phyloP scores from a whole-genome alignment of 2,329 filamentous ascomycete species.

The Fusarium keratoplasticum region DNA sequence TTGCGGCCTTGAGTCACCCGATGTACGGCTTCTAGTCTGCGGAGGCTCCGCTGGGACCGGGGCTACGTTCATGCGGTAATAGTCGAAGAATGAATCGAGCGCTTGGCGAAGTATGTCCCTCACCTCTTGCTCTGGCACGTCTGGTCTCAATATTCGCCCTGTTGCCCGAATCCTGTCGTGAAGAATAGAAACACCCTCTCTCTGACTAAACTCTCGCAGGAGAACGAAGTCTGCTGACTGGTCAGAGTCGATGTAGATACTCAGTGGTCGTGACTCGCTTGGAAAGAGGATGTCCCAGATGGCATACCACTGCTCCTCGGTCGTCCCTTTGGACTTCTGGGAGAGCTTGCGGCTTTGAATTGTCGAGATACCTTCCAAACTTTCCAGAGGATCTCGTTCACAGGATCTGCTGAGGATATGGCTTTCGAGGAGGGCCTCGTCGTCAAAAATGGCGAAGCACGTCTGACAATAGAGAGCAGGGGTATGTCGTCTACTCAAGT shows the following conservation, averaged over 20 bases:
- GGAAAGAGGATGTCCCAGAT: constrained; percentile 1
- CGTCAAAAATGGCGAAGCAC: neutral
- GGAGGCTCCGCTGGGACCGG: neutral
- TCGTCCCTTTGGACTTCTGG: neutral
- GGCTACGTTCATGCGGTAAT: neutral
- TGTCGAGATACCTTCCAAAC: neutral
- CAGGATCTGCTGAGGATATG: neutral
- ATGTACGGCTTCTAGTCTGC: neutral
- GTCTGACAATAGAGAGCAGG: neutral
- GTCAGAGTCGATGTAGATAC: neutral
- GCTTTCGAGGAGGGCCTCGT: neutral
- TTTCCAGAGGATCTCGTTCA: neutral
- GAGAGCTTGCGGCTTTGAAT: neutral
- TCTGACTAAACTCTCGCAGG: neutral
- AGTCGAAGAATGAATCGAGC: neutral
- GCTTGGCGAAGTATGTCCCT: neutral
- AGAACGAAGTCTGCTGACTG: neutral
- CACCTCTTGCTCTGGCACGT: neutral
- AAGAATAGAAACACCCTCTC: neutral
- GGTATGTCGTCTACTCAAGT: neutral
- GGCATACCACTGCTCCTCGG: constrained; percentile 2
- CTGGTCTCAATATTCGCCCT: neutral
- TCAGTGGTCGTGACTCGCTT: neutral
- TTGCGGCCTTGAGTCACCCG: neutral
- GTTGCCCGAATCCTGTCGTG: neutral